Base-by-base conservation (phyloP, 2,329 filamentous ascomycete genomes). In the Helminthosporium solani region DNA sequence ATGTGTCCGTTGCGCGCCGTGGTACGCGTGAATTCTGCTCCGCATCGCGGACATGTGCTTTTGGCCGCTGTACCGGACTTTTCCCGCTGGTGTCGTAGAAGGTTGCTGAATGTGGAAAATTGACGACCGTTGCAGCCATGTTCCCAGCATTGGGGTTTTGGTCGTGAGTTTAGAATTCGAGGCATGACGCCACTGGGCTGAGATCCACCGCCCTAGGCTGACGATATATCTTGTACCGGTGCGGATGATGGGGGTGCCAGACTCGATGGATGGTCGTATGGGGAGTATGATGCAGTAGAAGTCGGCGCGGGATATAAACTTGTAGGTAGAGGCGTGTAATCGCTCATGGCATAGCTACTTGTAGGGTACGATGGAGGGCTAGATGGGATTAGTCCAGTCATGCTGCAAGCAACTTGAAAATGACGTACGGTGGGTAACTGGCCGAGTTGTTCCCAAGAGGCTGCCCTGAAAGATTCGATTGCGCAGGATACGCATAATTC, bases 71-170 rank as follows among this genome's bases (percentile, higher is more conserved):
- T 90, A 20, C 92, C 92, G 0, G 89, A 95, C 70, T 96, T 96
- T 71, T 97, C 92, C 34, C 92, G 83, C 71, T 96, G 91, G 68
- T 97, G 92, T 52, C 92, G 81, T 30, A 96, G 77, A 3, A 96
- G 80, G 67, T 96, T 96, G 80, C 90, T 96, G 67, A 96, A 96
- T 3, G 92, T 96, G 15, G 90, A 95, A 66, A 97, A 97, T 63
- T 95, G 88, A 23, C 91, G 85, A 16, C 92, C 92, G 62, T 96
- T 96, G 76, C 92, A 97, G 9, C 91, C 92, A 64, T 97, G 92
- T 50, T 96, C 92, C 88, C 89, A 97, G 71, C 92, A 96, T 67
- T 95, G 90, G 36, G 91, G 90, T 73, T 95, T 95, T n/a, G 90
- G 90, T 54, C 88, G 81, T 58, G 83, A 85, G 67, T 87, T 86